phyloP scores from a whole-genome alignment of 805 yeast genomes.

The Metahyphopichia silvanorum region DNA sequence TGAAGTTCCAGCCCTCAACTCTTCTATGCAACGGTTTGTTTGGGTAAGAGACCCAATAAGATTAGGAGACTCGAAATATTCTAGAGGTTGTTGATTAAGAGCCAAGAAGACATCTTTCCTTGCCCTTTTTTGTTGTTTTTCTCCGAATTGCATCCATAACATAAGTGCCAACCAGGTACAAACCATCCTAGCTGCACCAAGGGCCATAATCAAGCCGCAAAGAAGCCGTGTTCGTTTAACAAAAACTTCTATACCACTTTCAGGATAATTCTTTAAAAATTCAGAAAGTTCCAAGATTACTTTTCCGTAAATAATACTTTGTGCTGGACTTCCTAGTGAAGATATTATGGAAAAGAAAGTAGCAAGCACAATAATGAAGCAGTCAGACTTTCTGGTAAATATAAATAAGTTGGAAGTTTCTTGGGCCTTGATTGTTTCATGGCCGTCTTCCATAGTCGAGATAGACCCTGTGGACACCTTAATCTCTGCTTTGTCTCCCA shows the following conservation, averaged over 20 bases:
- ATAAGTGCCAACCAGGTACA: slow-evolving; percentile 52
- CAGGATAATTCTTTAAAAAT: slow-evolving; percentile 25
- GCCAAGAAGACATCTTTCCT: too few relatives aligned
- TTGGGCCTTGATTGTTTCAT: too few relatives aligned
- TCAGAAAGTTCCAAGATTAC: slow-evolving; percentile 43
- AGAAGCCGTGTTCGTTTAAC: slow-evolving; percentile 19
- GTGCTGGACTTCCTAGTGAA: slow-evolving; percentile 58
- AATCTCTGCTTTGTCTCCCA: too few relatives aligned
- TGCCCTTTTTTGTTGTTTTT: slow-evolving; percentile 58
- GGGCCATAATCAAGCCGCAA: slow-evolving; percentile 29
- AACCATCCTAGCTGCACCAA: slow-evolving; percentile 29
- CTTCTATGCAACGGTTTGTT: slow-evolving; percentile 71
- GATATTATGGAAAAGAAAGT: slow-evolving; percentile 41
- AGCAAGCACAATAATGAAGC: slow-evolving; percentile 15
- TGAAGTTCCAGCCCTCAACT: slow-evolving; percentile 62
- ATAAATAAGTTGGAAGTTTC: slow-evolving; percentile 2
- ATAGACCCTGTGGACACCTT: too few relatives aligned
- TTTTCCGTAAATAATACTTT: slow-evolving; percentile 64
- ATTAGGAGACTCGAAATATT: too few relatives aligned
- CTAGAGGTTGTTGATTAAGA: too few relatives aligned
- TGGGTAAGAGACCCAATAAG: slow-evolving; percentile 64
- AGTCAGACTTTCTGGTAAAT: slow-evolving; percentile 2
- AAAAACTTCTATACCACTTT: slow-evolving; percentile 21
- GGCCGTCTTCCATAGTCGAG: too few relatives aligned
- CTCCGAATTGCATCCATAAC: slow-evolving; percentile 71